A percentile compares a stretch with the other conserved stretches of the same genome.
Conservation (phyloP, 768 basidiomycete genomes). For the Dacryopinax spathularia region DNA sequence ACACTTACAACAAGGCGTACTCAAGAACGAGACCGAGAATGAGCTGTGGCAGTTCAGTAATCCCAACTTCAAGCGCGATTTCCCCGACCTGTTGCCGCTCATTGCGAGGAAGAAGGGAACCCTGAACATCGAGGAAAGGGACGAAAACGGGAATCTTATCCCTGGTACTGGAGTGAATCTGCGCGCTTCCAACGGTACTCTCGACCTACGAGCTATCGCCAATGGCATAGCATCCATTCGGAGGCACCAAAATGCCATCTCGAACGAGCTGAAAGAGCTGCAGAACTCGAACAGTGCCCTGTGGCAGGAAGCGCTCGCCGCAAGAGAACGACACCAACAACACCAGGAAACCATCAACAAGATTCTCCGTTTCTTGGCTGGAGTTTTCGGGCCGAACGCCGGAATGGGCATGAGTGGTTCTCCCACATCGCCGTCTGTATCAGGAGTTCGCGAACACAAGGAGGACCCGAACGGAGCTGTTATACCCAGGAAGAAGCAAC, state of each 20-base stretch:
- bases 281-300: slow-evolving; percentile 74
- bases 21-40: slow-evolving; percentile 64
- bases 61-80: slow-evolving; percentile 73
- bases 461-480: slow-evolving; percentile 2
- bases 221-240: slow-evolving; percentile 76
- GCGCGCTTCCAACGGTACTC: slow-evolving; percentile 24
- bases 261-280: slow-evolving; percentile 72
- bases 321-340: slow-evolving; percentile 70
- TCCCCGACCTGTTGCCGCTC: slow-evolving; percentile 72
- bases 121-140: slow-evolving; percentile 2
- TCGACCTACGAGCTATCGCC: slow-evolving; percentile 68
- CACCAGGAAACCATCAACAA: slow-evolving; percentile 93
- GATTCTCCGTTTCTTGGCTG: slow-evolving; percentile 87
- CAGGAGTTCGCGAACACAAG: background rate
- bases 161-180: background rate
- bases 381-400: slow-evolving; percentile 50
- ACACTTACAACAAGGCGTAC: slow-evolving; percentile 86
- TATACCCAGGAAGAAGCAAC: background rate
- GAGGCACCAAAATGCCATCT: slow-evolving; percentile 84
- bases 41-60: slow-evolving; percentile 90
- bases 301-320: slow-evolving; percentile 81
- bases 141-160: background rate
- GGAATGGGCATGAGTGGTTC: background rate
- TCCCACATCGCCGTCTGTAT: background rate
- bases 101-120: slow-evolving; percentile 70